Conservation (phyloP, 805 yeast species). For the Pichia deserticola region DNA sequence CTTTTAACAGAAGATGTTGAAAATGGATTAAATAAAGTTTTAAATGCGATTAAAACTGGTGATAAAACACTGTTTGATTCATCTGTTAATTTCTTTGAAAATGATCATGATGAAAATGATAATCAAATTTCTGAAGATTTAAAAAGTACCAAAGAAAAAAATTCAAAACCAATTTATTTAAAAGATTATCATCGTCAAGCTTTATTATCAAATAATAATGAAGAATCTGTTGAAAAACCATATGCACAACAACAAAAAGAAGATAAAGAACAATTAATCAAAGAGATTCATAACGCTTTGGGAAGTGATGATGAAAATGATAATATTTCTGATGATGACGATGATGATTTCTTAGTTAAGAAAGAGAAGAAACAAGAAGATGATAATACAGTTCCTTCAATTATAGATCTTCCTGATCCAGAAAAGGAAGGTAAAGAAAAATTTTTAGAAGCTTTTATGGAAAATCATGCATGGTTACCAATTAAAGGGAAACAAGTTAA, state of each 20-base stretch:
- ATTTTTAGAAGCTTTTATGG: slow-evolving; percentile 67
- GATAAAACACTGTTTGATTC: slow-evolving; percentile 63
- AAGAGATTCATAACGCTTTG: slow-evolving; percentile 70
- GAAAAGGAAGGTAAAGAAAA: slow-evolving; percentile 46
- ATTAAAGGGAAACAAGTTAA: slow-evolving; percentile 45
- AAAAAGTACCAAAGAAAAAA: slow-evolving; percentile 24
- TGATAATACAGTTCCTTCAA: slow-evolving; percentile 15
- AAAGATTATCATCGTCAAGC: slow-evolving; percentile 90
- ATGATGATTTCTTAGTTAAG: slow-evolving; percentile 48
- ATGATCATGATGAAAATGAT: slow-evolving; percentile 49
- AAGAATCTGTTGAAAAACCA: slow-evolving; percentile 53
- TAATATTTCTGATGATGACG: slow-evolving; percentile 35
- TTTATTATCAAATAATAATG: slow-evolving; percentile 54
- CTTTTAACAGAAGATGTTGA: slow-evolving; percentile 82
- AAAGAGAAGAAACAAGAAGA: slow-evolving; percentile 34
- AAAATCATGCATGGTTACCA: slow-evolving; percentile 86
- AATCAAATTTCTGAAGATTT: slow-evolving; percentile 32
- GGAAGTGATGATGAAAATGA: slow-evolving; percentile 40
- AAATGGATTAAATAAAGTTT: slow-evolving; percentile 62
- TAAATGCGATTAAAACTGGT: slow-evolving; percentile 59
- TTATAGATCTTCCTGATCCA: slow-evolving; percentile 58
- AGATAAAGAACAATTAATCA: slow-evolving; percentile 63
- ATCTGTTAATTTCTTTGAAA: slow-evolving; percentile 66
- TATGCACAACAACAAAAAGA: slow-evolving; percentile 69
- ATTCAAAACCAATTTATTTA: slow-evolving; percentile 72